Evolutionary conservation across 352 stramenopile species (phyloP).

Genomic region (Thalassiosira pacifica): DNA sequence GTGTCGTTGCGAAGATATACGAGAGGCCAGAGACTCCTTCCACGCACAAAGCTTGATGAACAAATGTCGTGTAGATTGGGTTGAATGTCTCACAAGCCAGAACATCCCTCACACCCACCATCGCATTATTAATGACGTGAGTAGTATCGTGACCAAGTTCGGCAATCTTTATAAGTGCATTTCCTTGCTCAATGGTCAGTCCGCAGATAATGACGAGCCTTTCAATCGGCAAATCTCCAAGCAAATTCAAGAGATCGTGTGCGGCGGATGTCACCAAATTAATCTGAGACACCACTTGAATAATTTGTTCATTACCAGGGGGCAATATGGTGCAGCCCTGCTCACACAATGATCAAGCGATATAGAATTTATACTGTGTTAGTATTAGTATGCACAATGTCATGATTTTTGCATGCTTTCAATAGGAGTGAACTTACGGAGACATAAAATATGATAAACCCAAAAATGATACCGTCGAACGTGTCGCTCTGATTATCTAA

Average conservation of each 20-base stretch:
- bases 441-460: conserved; percentile 59
- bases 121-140: conserved; percentile 39
- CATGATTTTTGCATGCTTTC: background rate
- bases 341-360: conserved; percentile 6
- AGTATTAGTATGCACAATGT: background rate
- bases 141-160: conserved; percentile 29
- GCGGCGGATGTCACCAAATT: background rate
- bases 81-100: conserved; percentile 59
- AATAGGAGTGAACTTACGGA: conserved; percentile 18
- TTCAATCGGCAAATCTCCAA: conserved; percentile 8
- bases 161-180: conserved; percentile 25
- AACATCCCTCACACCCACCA: conserved; percentile 50
- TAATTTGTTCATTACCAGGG: conserved; percentile 5
- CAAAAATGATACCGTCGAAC: conserved; percentile 51
- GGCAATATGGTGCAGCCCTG: conserved; percentile 27
- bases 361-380: background rate
- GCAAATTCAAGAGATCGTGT: conserved; percentile 12
- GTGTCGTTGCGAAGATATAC: conserved; percentile 50
- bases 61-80: conserved; percentile 65
- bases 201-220: conserved; percentile 31
- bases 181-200: conserved; percentile 25
- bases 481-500: conserved; percentile 38
- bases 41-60: conserved; percentile 44
- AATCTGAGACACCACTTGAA: background rate
- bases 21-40: conserved; percentile 40